These are phyloP conservation scores for Gnaphalium uliginosum DNA, from an alignment of 129 eudicot genomes.

Conservation along the genomic window DNA sequence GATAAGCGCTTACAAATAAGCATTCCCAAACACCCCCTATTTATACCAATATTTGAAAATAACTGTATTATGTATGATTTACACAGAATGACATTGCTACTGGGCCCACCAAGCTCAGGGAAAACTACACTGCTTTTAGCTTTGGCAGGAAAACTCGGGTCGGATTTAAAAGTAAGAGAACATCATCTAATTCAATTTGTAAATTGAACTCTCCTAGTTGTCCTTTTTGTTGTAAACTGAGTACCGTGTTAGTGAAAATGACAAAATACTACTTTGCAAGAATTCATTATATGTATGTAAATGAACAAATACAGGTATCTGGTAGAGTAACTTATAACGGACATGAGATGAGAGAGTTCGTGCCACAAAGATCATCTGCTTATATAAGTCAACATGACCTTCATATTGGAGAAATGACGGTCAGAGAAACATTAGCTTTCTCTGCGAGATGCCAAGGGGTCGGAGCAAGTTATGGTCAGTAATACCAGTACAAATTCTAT, in stretches of 20 bases:
- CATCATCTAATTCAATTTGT: conserved; percentile 13
- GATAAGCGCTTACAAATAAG: too few species aligned
- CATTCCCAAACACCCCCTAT: too few species aligned
- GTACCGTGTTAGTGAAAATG: background rate
- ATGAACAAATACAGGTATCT: conserved; percentile 35
- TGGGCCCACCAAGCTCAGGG: conserved; percentile 93
- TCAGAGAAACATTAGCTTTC: conserved; percentile 71
- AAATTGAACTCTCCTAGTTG: background rate
- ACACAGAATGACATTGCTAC: conserved; percentile 70
- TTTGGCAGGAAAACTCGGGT: conserved; percentile 67
- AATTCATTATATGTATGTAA: background rate
- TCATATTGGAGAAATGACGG: conserved; percentile 76
- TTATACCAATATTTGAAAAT: background rate
- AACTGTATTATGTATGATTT: conserved; percentile 15
- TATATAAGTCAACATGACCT: conserved; percentile 74
- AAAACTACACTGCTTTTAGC: conserved; percentile 81
- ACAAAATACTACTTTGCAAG: background rate
- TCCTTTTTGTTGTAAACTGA: background rate
- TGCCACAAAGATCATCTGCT: conserved; percentile 69
- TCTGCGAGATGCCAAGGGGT: conserved; percentile 84
- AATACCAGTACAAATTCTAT: conserved; percentile 9
- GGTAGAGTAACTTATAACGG: conserved; percentile 74
- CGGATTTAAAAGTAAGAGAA: conserved; percentile 57
- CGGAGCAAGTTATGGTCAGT: conserved; percentile 72
- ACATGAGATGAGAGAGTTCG: conserved; percentile 61